phyloP scores from a whole-genome alignment of 331 rosid genomes.

The Dryas integrifolia region DNA sequence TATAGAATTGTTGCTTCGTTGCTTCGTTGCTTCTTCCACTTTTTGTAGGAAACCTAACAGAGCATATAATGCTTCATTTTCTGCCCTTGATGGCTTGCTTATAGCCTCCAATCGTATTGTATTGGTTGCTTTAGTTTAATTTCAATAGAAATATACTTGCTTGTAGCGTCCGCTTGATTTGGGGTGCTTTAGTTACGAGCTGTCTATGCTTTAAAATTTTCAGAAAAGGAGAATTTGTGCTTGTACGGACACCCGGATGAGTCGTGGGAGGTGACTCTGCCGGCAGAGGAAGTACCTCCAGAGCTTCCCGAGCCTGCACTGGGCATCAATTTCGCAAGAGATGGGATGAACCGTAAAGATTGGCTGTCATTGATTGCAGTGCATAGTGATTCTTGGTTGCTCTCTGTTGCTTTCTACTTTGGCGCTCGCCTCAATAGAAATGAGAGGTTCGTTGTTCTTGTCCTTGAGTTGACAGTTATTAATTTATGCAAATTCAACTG shows the following conservation, averaged over 20 bases:
- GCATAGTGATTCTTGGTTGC: slow-evolving; percentile 58
- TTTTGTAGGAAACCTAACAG: slow-evolving; percentile 5
- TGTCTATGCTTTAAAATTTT: background rate
- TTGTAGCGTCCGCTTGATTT: background rate
- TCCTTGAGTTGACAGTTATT: background rate
- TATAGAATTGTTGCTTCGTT: background rate
- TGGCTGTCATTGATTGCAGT: slow-evolving; percentile 63
- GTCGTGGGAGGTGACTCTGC: slow-evolving; percentile 54
- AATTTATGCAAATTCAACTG: background rate
- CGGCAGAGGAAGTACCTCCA: slow-evolving; percentile 59
- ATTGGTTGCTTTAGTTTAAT: background rate
- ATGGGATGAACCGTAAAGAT: slow-evolving; percentile 50
- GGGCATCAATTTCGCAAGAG: slow-evolving; percentile 65
- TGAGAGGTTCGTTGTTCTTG: slow-evolving; percentile 42
- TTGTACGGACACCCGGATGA: slow-evolving; percentile 53
- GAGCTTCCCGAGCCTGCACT: slow-evolving; percentile 61
- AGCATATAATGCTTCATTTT: background rate
- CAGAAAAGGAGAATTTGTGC: slow-evolving; percentile 58
- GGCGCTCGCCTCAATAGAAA: slow-evolving; percentile 58
- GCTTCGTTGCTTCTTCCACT: background rate
- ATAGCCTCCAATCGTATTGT: background rate
- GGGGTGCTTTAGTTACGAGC: background rate
- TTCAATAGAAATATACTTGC: background rate
- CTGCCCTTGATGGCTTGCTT: too few relatives aligned
- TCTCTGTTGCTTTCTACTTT: slow-evolving; percentile 53